These are phyloP conservation scores for Bondarzewia mesenterica DNA, from an alignment of 1,284 basidiomycete genomes.

Conservation along the genomic window DNA sequence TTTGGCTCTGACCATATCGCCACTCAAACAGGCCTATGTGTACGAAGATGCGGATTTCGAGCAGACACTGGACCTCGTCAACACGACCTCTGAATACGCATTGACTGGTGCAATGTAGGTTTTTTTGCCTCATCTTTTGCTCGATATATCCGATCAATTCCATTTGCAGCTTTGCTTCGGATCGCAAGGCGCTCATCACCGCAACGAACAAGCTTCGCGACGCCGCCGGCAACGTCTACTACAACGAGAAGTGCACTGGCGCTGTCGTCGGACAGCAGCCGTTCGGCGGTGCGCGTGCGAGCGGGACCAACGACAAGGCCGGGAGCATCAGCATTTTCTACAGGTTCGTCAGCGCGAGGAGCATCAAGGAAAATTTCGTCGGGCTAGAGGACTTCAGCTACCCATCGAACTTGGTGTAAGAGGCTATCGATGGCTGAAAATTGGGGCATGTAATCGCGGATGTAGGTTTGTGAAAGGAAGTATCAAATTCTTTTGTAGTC, in stretches of 20 bases:
- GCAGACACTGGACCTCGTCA: conserved; percentile 81
- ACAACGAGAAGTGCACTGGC: conserved; percentile 95
- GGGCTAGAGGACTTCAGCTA: conserved; percentile 72
- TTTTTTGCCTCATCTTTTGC: background rate
- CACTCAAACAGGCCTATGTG: conserved; percentile 56
- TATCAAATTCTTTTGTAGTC: no score
- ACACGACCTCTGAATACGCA: conserved; percentile 83
- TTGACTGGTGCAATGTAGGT: conserved; percentile 85
- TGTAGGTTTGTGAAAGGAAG: no score
- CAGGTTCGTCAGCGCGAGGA: conserved; percentile 82
- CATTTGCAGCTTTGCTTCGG: conserved; percentile 62
- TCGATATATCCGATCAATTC: background rate
- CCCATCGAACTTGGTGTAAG: conserved; percentile 78
- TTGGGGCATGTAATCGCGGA: no score
- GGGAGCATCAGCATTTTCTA: conserved; percentile 89
- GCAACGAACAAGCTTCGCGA: conserved; percentile 79
- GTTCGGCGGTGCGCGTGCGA: conserved; percentile 89
- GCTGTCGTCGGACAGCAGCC: conserved; percentile 96
- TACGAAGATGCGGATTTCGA: conserved; percentile 82
- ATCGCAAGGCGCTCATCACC: conserved; percentile 69
- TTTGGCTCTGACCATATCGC: background rate
- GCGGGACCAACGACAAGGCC: conserved; percentile 98
- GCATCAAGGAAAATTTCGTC: conserved; percentile 95
- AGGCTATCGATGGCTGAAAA: no score
- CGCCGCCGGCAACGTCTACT: conserved; percentile 87